phyloP scores from a whole-genome alignment of 2,329 filamentous ascomycete genomes.

The Lasiodiplodia sp. region DNA sequence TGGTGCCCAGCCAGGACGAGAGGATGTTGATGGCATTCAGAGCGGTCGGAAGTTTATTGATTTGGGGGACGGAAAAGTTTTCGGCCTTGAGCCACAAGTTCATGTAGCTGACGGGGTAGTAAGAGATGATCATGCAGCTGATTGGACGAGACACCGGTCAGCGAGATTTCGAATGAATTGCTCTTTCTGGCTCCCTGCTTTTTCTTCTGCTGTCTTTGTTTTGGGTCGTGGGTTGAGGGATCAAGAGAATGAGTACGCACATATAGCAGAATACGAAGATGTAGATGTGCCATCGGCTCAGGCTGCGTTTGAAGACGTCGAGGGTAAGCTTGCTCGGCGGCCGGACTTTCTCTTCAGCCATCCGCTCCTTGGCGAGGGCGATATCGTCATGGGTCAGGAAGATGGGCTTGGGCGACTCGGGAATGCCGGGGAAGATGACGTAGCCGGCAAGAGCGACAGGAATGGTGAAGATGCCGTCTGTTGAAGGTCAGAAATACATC shows the following conservation, averaged over 20 bases:
- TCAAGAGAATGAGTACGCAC: slow-evolving; percentile 44
- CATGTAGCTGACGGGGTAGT: slow-evolving; percentile 59
- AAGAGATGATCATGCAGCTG: slow-evolving; percentile 44
- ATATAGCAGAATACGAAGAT: slow-evolving; percentile 59
- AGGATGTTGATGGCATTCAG: slow-evolving; percentile 58
- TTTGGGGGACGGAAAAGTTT: slow-evolving; percentile 55
- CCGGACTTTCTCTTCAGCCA: slow-evolving; percentile 42
- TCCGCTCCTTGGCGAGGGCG: slow-evolving; percentile 41
- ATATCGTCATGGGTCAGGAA: slow-evolving; percentile 54
- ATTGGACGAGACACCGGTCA: not conserved
- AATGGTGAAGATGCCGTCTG: slow-evolving; percentile 63
- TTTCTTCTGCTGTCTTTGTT: not conserved
- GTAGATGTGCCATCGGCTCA: slow-evolving; percentile 61
- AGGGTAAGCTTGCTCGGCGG: slow-evolving; percentile 52
- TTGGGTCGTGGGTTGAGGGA: slow-evolving; percentile 15
- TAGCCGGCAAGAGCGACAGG: slow-evolving; percentile 64
- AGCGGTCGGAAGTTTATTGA: slow-evolving; percentile 60
- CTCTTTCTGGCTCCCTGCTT: not conserved
- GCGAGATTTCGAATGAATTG: not conserved
- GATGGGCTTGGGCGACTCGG: slow-evolving; percentile 57
- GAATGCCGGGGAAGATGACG: slow-evolving; percentile 61
- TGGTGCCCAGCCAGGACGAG: slow-evolving; percentile 58
- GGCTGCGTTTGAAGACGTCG: slow-evolving; percentile 55
- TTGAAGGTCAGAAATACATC: not conserved
- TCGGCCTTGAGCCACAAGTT: slow-evolving; percentile 61